Base-by-base conservation (phyloP, 108 stramenopile species). In the Pseudonitzschia multiseries region DNA sequence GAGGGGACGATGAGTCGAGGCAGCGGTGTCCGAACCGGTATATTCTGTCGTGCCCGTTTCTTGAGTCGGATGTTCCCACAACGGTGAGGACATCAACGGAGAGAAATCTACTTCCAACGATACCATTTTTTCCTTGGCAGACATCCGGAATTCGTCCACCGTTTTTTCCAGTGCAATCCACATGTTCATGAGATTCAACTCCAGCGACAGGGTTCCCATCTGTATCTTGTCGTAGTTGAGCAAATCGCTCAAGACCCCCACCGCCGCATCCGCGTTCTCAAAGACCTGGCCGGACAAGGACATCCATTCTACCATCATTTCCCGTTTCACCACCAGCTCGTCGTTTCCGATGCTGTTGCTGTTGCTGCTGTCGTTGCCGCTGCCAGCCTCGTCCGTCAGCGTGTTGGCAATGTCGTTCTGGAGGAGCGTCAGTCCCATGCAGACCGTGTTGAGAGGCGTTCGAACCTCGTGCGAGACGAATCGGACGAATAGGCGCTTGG, bases 401-500 rank as follows among this genome's bases (percentile, higher is more conserved):
- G 46, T 8, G 1, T 2, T 14, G 15, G 57, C 53, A 20, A 80
- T 31, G 20, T 83, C 77, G 10, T 73, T 59, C 46, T 81, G 73
- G 14, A 86, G 57, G 40, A 86, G 69, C 18, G 63, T 63, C 1
- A 83, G 51, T 13, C 85, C 85, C 82, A 86, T 86, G 28, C 78
- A 78, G 24, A 81, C 77, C 12, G 85, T 59, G 65, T 86, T 86
- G 20, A 86, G 69, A 0, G 85, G 85, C 8, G 82, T 83, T 28
- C 85, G 79, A 9, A 86, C 82, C 52, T 80, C 79, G 56, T 84
- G 84, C 14, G 85, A 86, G 8, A 86, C 77, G 71, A 78, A 86
- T 29, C 82, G 67, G 14, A 86, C 71, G 50, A 83, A 86, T 29
- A 63, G 63, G 15, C 85, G 79, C 65, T 82, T 86, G 20, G 82